Evolutionary conservation across 768 basidiomycete genomes (phyloP).

Genomic region (Tricholoma flavovirens): DNA sequence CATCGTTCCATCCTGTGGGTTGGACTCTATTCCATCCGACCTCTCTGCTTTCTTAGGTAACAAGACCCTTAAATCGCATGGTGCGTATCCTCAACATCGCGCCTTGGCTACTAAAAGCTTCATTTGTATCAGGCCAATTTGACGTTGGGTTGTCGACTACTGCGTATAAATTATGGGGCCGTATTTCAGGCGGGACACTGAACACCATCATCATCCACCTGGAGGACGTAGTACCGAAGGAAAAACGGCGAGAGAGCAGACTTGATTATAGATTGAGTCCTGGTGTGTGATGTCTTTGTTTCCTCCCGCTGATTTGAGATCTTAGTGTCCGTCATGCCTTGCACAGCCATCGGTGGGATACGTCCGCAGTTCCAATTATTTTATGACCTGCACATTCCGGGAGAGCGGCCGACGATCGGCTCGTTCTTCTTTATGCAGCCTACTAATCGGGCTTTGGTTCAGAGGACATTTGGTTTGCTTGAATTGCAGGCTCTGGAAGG

Average conservation of each 20-base stretch:
- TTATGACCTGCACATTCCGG: slow-evolving; percentile 35
- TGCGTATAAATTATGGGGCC: slow-evolving; percentile 41
- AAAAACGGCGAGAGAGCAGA: slow-evolving; percentile 25
- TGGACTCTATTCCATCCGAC: slow-evolving; percentile 78
- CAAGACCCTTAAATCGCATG: slow-evolving; percentile 52
- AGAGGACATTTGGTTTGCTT: slow-evolving; percentile 42
- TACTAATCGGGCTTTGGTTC: slow-evolving; percentile 37
- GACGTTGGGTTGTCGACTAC: slow-evolving; percentile 53
- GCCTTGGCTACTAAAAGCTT: neutral
- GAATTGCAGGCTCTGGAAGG: slow-evolving; percentile 26
- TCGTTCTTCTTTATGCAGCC: slow-evolving; percentile 36
- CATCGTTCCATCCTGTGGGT: slow-evolving; percentile 74
- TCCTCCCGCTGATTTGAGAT: neutral
- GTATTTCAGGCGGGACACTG: slow-evolving; percentile 63
- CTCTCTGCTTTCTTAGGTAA: slow-evolving; percentile 62
- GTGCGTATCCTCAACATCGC: slow-evolving; percentile 2
- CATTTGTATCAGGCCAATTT: slow-evolving; percentile 12
- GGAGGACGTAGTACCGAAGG: slow-evolving; percentile 33
- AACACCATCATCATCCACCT: slow-evolving; percentile 31
- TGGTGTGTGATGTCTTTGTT: slow-evolving; percentile 19
- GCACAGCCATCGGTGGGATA: slow-evolving; percentile 8
- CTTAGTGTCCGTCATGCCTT: neutral
- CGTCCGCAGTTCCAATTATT: slow-evolving; percentile 23
- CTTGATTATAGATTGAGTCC: slow-evolving; percentile 38
- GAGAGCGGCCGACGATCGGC: slow-evolving; percentile 27